These are phyloP conservation scores for Eucalyptus cloeziana DNA, from an alignment of 345 rosid genomes.

Conservation along the genomic window DNA sequence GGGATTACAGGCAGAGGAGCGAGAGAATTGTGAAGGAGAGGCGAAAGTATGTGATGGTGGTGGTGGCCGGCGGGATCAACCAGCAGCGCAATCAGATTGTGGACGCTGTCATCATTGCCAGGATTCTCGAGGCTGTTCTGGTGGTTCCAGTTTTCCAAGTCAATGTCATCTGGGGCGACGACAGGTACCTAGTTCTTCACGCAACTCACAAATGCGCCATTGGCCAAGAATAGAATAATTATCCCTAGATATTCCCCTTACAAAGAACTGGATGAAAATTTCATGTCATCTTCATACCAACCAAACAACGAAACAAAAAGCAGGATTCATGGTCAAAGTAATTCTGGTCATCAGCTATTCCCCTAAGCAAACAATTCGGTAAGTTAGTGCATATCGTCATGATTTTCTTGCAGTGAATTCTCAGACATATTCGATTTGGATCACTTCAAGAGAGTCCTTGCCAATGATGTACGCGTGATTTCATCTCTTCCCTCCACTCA, in stretches of 20 bases:
- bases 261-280: neutral
- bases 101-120: constrained; percentile 92
- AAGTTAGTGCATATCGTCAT: neutral
- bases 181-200: constrained; percentile 35
- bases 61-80: constrained; percentile 91
- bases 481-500: constrained; percentile 75
- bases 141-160: constrained; percentile 94
- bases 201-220: neutral
- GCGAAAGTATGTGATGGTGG: constrained; percentile 69
- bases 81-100: constrained; percentile 99
- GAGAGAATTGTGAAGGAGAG: constrained; percentile 23
- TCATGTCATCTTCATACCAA: neutral
- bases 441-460: constrained; percentile 75
- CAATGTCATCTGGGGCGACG: constrained; percentile 96
- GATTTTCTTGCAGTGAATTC: constrained; percentile 63
- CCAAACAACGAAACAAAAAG: neutral
- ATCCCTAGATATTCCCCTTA: neutral
- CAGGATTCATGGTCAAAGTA: neutral
- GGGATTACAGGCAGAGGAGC: constrained; percentile 41
- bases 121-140: constrained; percentile 89
- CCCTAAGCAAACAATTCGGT: neutral
- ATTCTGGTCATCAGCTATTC: neutral
- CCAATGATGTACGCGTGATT: constrained; percentile 66
- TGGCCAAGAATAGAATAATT: neutral
- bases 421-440: constrained; percentile 90